phyloP scores from a whole-genome alignment of 331 rosid species.

The Malus hybrid region DNA sequence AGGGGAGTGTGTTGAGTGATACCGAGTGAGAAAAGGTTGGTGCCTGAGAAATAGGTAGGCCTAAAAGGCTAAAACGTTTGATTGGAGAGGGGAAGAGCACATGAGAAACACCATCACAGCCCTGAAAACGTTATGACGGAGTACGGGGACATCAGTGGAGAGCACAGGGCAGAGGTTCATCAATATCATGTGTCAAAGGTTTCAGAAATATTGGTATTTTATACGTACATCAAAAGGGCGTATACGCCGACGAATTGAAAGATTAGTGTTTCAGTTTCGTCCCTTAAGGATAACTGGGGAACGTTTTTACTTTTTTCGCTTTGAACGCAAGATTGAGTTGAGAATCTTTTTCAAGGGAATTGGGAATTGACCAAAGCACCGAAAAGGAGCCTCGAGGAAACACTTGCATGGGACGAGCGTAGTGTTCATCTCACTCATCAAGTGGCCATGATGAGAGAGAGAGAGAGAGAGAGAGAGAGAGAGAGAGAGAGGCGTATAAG shows the following conservation, averaged over 20 bases:
- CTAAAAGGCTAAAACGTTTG: neutral
- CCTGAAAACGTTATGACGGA: neutral
- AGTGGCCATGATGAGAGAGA: neutral
- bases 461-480: neutral
- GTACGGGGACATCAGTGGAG: neutral
- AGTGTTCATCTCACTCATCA: neutral
- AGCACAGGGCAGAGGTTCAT: neutral
- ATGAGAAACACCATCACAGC: constrained; percentile 7
- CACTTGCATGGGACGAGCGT: neutral
- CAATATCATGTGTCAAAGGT: neutral
- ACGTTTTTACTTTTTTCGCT: neutral
- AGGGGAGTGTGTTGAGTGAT: neutral
- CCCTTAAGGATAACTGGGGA: neutral
- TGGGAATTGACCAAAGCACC: neutral
- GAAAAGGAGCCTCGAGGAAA: neutral
- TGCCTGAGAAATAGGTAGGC: neutral
- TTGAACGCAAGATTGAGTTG: neutral
- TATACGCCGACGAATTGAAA: neutral
- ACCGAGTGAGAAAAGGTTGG: neutral
- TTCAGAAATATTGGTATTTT: neutral
- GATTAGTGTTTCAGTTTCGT: neutral
- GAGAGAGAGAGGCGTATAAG: neutral
- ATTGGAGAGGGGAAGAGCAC: neutral
- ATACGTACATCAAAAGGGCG: neutral
- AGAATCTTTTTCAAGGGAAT: neutral